phyloP scores from a whole-genome alignment of 2,329 filamentous ascomycete genomes.

The Claviceps spartinae region DNA sequence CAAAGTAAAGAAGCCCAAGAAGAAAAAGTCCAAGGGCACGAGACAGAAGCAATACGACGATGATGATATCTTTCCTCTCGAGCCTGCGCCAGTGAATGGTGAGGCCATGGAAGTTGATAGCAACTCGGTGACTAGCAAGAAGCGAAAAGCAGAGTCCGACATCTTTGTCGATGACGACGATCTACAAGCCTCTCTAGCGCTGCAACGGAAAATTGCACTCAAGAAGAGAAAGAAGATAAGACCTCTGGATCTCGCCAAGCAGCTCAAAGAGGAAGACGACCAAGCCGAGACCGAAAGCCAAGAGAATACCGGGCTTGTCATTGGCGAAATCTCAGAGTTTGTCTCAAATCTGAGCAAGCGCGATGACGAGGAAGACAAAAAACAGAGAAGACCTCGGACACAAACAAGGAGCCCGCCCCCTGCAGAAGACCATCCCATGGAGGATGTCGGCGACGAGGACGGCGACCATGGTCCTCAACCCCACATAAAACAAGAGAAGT shows the following conservation, averaged over 20 bases:
- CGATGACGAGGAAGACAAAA: constrained; percentile 41
- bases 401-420: constrained; percentile 14
- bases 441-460: constrained; percentile 17
- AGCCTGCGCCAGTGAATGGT: constrained; percentile 24
- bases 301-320: constrained; percentile 54
- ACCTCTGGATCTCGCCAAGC: constrained; percentile 75
- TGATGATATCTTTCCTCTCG: constrained; percentile 41
- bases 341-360: constrained; percentile 71
- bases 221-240: constrained; percentile 84
- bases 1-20: constrained; percentile 91
- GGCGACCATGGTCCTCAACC: constrained; percentile 10
- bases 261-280: constrained; percentile 46
- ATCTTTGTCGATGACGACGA: constrained; percentile 85
- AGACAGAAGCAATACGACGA: constrained; percentile 55
- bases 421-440: constrained; percentile 13
- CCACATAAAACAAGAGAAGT: constrained; percentile 13
- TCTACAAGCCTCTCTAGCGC: constrained; percentile 70
- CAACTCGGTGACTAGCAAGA: constrained; percentile 37
- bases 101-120: constrained; percentile 65
- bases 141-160: constrained; percentile 50
- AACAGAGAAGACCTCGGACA: constrained; percentile 24
- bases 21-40: constrained; percentile 72
- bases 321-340: constrained; percentile 92
- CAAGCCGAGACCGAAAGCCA: constrained; percentile 26
- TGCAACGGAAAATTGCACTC: constrained; percentile 69